Evolutionary conservation across 306 rosid genomes (phyloP), one percentile per base, ranked within the genome.

Genomic region (Vigna reflexopilosa): DNA sequence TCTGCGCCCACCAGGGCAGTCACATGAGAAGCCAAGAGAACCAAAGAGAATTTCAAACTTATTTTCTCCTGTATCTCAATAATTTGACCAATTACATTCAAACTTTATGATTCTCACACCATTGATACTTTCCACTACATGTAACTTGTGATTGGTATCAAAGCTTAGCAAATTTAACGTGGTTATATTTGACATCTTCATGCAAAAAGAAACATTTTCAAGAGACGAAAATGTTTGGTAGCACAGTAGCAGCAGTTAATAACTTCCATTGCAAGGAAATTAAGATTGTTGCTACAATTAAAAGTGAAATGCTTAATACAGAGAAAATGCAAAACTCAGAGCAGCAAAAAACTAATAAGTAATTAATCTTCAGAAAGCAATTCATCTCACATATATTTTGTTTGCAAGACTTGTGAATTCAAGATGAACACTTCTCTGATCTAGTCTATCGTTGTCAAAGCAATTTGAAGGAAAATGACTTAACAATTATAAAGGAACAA

Each of bases 191-290:
- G 57, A 9, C 5, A 2, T 83, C 56, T 68, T 15, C 59, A 44
- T 30, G 16, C 30, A 38, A 16, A 26, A 26, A 42, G 34, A 51
- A 54, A 44, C 69, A 54, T 52, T 45, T 44, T 6, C n/a, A 34
- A 62, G 67, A 62, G 58, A 63, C 8, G n/a, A 34, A 54, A 64
- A 17, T 15, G 40, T 75, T 55, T 34, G 54, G 50, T 56, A 34
- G 69, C 56, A 59, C 38, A 20, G 62, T 30, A 12, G 75, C n/a
- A 15, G 50, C 42, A 42, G 17, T 20, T 62, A 6, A 70, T 55
- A 72, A 69, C 63, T 70, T 54, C 34, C 45, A 36, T 22, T 14
- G 19, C 12, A 28, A 72, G 63, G 47, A 83, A 42, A 38, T 34
- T 34, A 57, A 15, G 58, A 61, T 55, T 38, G n/a, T n/a, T n/a